Evolutionary conservation across 75 land plant species (phyloP).

Genomic region (Azolla pinnata): DNA sequence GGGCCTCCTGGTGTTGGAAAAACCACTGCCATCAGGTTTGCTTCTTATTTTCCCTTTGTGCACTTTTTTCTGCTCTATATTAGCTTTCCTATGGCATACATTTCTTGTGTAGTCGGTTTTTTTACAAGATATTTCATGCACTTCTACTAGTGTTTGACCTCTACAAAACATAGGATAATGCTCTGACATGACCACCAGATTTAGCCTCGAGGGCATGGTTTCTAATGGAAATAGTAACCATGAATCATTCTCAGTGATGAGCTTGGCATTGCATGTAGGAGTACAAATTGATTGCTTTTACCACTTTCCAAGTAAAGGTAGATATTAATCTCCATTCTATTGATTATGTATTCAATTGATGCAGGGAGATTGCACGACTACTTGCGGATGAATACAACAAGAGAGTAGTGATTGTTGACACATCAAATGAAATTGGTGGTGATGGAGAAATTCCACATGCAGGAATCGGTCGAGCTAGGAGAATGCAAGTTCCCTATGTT

Average conservation of each 20-base stretch:
- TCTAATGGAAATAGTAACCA: no score
- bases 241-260: no score
- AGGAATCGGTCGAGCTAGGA: slow-evolving; percentile 90
- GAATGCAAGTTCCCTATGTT: slow-evolving; percentile 99
- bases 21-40: slow-evolving; percentile 86
- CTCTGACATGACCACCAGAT: no score
- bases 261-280: background rate
- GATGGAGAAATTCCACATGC: slow-evolving; percentile 98
- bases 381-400: slow-evolving; percentile 85
- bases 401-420: slow-evolving; percentile 87
- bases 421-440: slow-evolving; percentile 98
- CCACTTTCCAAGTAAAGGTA: background rate
- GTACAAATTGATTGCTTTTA: background rate
- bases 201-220: no score
- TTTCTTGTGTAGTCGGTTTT: no score
- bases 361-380: slow-evolving; percentile 84
- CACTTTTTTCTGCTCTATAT: slow-evolving; percentile 1
- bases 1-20: slow-evolving; percentile 99
- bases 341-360: background rate
- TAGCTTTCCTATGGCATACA: background rate
- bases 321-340: background rate
- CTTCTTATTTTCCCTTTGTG: background rate
- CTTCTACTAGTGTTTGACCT: no score
- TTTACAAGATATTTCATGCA: no score
- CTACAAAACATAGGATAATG: no score